Base-by-base conservation (phyloP, 495 filamentous ascomycete species). In the Aspergillus affinis region DNA sequence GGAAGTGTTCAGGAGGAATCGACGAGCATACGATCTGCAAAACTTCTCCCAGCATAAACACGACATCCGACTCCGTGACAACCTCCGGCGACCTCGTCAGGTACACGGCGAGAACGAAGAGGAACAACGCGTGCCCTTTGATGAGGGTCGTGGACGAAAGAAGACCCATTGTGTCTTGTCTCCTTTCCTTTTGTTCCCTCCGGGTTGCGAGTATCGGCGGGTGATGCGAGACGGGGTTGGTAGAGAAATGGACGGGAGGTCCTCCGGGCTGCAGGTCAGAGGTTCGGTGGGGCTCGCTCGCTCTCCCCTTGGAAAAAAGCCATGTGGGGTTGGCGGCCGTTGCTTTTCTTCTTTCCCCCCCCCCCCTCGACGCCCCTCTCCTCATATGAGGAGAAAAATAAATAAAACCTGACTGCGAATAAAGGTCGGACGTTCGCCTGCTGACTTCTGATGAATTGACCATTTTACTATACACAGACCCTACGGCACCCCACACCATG, bases 31-130 rank as follows among this genome's bases (percentile, higher is more conserved):
- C 89, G 60, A 95, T 81, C 60, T 84, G 82, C 84, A 94, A 86
- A 48, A 90, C 81, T 70, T 94, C 91, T 48, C 92, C 92, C 15
- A 96, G 75, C 47, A 97, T 83, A 65, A 85, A 93, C 54, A 96
- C 90, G 10, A 96, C 65, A 48, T 90, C 87, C 56, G 92, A 91
- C 67, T 94, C 87, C 48, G 87, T 84, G 61, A 97, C 81, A 58
- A 79, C 74, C 44, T 72, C 69, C 4, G 92, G 92, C 26, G 81
- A 84, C 54, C 82, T 87, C 68, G 92, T 81, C 76, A 96, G 88
- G 81, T 92, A 91, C 73, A 87, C 92, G 67, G 84, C 88, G 26
- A 93, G 81, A 19, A 89, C 88, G 60, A 94, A 73, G 72, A 93
- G 88, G 79, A 93, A 89, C 71, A 96, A 81, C 64, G 86, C 88